phyloP scores from a whole-genome alignment of 768 basidiomycete species.

The Neoboletus subvelutipes region DNA sequence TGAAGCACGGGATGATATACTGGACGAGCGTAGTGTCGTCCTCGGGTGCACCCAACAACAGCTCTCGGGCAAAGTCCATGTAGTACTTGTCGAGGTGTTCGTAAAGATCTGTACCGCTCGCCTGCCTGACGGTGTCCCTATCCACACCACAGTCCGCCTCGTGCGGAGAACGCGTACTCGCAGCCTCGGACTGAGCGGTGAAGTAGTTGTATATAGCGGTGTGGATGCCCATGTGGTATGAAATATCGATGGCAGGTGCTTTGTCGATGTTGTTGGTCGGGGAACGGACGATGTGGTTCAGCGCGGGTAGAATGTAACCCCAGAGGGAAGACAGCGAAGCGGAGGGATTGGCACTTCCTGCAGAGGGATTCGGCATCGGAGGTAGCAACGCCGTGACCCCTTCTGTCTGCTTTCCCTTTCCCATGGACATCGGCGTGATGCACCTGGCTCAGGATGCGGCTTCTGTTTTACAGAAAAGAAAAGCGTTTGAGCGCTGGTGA shows the following conservation, averaged over 20 bases:
- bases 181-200: conserved; percentile 54
- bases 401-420: conserved; percentile 31
- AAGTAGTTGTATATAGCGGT: conserved; percentile 85
- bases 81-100: conserved; percentile 72
- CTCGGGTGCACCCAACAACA: conserved; percentile 59
- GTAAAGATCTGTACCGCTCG: conserved; percentile 69
- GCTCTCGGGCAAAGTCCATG: conserved; percentile 56
- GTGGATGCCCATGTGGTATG: conserved; percentile 74
- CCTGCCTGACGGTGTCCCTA: conserved; percentile 27
- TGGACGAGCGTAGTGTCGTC: conserved; percentile 67
- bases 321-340: conserved; percentile 71
- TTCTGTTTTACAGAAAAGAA: background rate
- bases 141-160: conserved; percentile 21
- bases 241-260: conserved; percentile 69
- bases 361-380: conserved; percentile 51
- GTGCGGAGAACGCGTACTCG: conserved; percentile 25
- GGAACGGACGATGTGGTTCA: conserved; percentile 76
- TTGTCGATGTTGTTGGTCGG: conserved; percentile 58
- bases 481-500: conserved; percentile 5
- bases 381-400: conserved; percentile 23
- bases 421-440: conserved; percentile 28
- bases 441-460: background rate
- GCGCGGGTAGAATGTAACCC: conserved; percentile 72
- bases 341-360: conserved; percentile 70
- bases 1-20: conserved; percentile 71